Percentiles rank a stretch among this genome's conserved stretches.
phyloP scores from a whole-genome alignment of 2,329 filamentous ascomycete genomes.

The Trichoderma lentiforme region DNA sequence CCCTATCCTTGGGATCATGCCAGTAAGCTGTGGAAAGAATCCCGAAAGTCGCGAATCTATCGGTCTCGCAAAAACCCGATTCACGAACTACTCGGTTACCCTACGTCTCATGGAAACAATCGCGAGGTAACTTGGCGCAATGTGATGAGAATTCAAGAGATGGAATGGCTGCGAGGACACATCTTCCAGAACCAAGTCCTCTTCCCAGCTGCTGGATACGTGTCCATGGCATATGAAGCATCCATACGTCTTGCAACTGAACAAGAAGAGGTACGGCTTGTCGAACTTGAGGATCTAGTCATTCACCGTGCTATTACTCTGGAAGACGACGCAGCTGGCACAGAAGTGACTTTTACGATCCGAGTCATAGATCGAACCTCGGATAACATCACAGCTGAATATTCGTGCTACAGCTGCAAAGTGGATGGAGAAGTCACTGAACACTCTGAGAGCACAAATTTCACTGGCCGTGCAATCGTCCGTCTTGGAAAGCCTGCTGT shows the following conservation, averaged over 20 bases:
- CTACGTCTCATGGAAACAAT: background rate
- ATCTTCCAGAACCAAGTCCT: background rate
- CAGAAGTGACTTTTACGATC: background rate
- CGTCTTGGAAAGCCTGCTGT: background rate
- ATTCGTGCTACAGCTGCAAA: background rate
- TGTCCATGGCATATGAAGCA: background rate
- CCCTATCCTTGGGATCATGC: background rate
- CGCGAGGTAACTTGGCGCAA: background rate
- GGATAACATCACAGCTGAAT: background rate
- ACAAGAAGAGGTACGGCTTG: background rate
- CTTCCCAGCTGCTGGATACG: background rate
- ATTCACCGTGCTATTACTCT: background rate
- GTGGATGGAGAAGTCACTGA: background rate
- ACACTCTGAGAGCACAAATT: background rate
- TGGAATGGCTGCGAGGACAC: background rate
- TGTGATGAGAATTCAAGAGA: background rate
- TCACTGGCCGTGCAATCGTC: background rate
- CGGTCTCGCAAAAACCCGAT: background rate
- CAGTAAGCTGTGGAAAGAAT: background rate
- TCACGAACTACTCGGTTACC: background rate
- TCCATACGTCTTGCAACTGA: background rate
- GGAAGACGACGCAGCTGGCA: background rate
- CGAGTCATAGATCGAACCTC: background rate
- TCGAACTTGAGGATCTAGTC: background rate
- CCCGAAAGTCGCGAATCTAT: background rate